phyloP scores from a whole-genome alignment of 2,329 filamentous ascomycete species.

The Xylaria sp. region DNA sequence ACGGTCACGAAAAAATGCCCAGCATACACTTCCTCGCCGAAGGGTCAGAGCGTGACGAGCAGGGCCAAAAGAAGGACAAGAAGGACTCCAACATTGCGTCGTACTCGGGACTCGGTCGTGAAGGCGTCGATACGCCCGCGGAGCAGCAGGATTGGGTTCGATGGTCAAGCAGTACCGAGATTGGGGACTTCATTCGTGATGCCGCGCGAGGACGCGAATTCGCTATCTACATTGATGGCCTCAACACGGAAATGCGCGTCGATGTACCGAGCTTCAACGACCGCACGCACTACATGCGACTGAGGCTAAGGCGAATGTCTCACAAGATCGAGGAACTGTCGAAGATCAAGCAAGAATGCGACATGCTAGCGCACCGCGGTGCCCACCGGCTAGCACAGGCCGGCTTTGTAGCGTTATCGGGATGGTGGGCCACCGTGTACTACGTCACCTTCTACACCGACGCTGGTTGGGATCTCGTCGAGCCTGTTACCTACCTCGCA shows the following conservation, averaged over 20 bases:
- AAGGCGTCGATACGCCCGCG: conserved; percentile 57
- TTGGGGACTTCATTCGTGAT: conserved; percentile 93
- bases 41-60: conserved; percentile 72
- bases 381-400: conserved; percentile 83
- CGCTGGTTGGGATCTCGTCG: conserved; percentile 89
- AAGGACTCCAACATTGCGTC: conserved; percentile 66
- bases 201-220: conserved; percentile 87
- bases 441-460: conserved; percentile 76
- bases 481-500: conserved; percentile 89
- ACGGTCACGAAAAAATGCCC: conserved; percentile 75
- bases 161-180: conserved; percentile 89
- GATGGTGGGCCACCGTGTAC: conserved; percentile 88
- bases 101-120: conserved; percentile 76
- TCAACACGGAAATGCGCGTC: conserved; percentile 72
- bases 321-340: conserved; percentile 74
- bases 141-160: conserved; percentile 76
- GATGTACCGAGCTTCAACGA: conserved; percentile 89
- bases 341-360: conserved; percentile 83
- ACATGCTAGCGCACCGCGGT: conserved; percentile 77
- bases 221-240: conserved; percentile 81
- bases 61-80: conserved; percentile 49
- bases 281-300: conserved; percentile 87
- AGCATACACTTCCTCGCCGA: conserved; percentile 83
- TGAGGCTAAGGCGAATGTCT: conserved; percentile 77
- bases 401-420: conserved; percentile 76